A percentile compares a stretch with the other conserved stretches of the same genome.
These are phyloP conservation scores for Pseudognaphalium luteoalbum DNA, from an alignment of 129 eudicot genomes.

Conservation along the genomic window DNA sequence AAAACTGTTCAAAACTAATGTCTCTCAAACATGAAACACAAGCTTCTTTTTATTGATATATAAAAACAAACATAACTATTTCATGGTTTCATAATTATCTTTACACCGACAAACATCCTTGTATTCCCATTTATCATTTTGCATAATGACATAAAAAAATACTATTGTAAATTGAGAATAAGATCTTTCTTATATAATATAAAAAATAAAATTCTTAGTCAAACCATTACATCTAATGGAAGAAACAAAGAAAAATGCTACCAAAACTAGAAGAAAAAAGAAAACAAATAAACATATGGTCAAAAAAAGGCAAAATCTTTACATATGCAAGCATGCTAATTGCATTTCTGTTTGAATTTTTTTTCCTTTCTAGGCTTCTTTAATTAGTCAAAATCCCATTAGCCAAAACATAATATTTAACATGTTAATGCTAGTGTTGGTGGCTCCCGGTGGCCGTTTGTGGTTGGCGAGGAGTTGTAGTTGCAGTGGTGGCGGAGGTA, in stretches of 20 bases:
- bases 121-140: not conserved
- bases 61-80: too few relatives aligned
- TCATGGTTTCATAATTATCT: not conserved
- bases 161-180: not conserved
- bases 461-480: slow-evolving; percentile 20
- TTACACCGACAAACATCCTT: not conserved
- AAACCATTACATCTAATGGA: slow-evolving; percentile 24
- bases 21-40: not conserved
- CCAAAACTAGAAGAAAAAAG: slow-evolving; percentile 3
- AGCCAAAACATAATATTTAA: slow-evolving; percentile 19
- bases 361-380: slow-evolving; percentile 19
- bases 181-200: not conserved
- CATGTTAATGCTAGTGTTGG: slow-evolving; percentile 27
- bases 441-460: slow-evolving; percentile 23
- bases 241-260: slow-evolving; percentile 20
- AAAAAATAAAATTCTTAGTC: slow-evolving; percentile 23
- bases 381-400: slow-evolving; percentile 35
- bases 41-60: too few relatives aligned
- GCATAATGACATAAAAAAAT: too few relatives aligned
- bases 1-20: not conserved
- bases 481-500: slow-evolving; percentile 44
- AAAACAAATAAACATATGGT: slow-evolving; percentile 28
- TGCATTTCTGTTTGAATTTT: slow-evolving; percentile 19
- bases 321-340: slow-evolving; percentile 36
- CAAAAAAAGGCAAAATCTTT: slow-evolving; percentile 38